Base-by-base conservation (phyloP, 2,329 filamentous ascomycete genomes). In the Pyricularia sp. region DNA sequence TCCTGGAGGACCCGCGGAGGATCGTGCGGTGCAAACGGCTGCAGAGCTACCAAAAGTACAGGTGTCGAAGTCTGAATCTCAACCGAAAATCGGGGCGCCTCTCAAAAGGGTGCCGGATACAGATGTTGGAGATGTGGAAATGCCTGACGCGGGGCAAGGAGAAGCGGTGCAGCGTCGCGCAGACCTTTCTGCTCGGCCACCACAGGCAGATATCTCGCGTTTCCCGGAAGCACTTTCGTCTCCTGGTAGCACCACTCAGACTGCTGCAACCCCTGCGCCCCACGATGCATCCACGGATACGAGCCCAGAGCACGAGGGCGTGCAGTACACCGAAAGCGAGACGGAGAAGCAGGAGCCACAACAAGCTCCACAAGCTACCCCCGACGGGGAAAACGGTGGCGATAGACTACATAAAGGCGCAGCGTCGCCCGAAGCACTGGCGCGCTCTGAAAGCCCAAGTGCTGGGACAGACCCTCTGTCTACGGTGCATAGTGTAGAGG, bases 241-340 rank as follows among this genome's bases (percentile, higher is more conserved):
- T 1, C 84, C 86, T 20, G 82, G 81, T 2, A 94, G 92, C 6
- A 93, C 90, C 36, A 85, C 89, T 1, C 89, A 90, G 73, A 93
- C 91, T 63, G 88, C 88, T 68, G 88, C 90, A 26, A 95, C 92
- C 0, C 90, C 92, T 1, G 86, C 85, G 50, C 84, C 89, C 58
- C 85, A 89, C 70, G 86, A 90, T 71, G 85, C 84, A 7, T 93
- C 91, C 1, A 87, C 90, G 0, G 89, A 90, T 72, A 93, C 91
- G 1, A 93, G 90, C 73, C 89, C 90, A 1, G 90, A 91, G 68
- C 86, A 90, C 68, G 90, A 93, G 66, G 84, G 82, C 23, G 81
- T 85, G 65, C 84, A 85, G 63, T 86, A 86, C 72, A 77, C 82
- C 20, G 83, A 88, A 70, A 82, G 82, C 42, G 70, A 69, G 71